Percentiles rank a stretch among this genome's conserved stretches.
Evolutionary conservation across 2,329 filamentous ascomycete species (phyloP).

Genomic region (Triangularia verruculosa): DNA sequence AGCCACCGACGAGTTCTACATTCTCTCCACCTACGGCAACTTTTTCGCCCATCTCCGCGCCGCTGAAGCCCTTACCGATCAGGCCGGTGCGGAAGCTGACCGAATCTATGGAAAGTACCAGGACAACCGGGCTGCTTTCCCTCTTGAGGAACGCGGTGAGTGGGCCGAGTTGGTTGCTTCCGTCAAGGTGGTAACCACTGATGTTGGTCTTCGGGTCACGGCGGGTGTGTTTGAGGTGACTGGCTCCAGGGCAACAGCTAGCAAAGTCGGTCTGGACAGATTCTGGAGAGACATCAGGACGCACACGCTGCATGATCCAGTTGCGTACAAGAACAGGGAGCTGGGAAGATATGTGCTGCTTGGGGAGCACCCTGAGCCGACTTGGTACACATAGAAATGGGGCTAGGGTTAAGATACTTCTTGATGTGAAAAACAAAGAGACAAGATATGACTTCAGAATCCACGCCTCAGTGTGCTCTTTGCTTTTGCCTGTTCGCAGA

Average conservation of each 20-base stretch:
- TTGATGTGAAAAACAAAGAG: too few species aligned
- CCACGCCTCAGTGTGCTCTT: too few species aligned
- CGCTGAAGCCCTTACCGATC: constrained; percentile 56
- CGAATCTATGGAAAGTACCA: constrained; percentile 45
- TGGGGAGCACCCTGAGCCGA: constrained; percentile 54
- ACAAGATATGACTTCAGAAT: too few species aligned
- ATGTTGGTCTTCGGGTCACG: constrained; percentile 57
- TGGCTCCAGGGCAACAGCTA: constrained; percentile 54
- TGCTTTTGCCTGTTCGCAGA: too few species aligned
- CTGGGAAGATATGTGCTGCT: constrained; percentile 56
- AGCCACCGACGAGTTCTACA: constrained; percentile 62
- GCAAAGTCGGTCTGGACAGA: constrained; percentile 59
- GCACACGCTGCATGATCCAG: constrained; percentile 64
- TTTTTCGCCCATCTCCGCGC: constrained; percentile 61
- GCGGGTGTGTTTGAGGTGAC: constrained; percentile 63
- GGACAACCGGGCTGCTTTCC: constrained; percentile 42
- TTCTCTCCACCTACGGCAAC: constrained; percentile 62
- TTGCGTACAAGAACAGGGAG: constrained; percentile 65
- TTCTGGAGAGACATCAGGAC: constrained; percentile 67
- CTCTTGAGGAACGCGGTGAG: constrained; percentile 53
- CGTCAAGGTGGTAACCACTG: constrained; percentile 61
- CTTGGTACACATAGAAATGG: constrained; percentile 54
- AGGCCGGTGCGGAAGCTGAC: constrained; percentile 49
- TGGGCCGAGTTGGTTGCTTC: constrained; percentile 61
- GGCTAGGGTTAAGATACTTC: background rate